Evolutionary conservation across 768 basidiomycete genomes (phyloP).

Genomic region (Amanita pallidorosea): DNA sequence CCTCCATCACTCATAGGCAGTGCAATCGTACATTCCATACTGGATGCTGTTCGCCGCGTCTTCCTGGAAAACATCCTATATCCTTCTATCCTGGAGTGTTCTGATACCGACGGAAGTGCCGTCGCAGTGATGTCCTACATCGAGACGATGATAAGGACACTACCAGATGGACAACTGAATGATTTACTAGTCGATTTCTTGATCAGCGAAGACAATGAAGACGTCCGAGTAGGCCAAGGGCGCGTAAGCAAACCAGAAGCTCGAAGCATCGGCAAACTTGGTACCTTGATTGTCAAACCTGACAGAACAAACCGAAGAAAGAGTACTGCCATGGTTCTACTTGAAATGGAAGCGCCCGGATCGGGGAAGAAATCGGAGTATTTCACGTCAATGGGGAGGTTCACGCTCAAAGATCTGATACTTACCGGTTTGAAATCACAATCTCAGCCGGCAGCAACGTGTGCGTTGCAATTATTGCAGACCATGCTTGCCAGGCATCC

Average conservation of each 20-base stretch:
- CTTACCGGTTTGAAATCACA: slow-evolving; percentile 66
- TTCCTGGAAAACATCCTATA: slow-evolving; percentile 93
- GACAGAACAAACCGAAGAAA: slow-evolving; percentile 51
- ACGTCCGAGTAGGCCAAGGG: slow-evolving; percentile 32
- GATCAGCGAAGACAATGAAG: slow-evolving; percentile 76
- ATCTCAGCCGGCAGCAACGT: slow-evolving; percentile 52
- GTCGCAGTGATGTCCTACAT: slow-evolving; percentile 95
- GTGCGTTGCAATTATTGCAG: slow-evolving; percentile 74
- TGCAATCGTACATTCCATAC: slow-evolving; percentile 74
- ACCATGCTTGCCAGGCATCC: slow-evolving; percentile 67
- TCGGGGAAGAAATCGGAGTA: slow-evolving; percentile 67
- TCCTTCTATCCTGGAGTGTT: slow-evolving; percentile 88
- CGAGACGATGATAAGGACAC: slow-evolving; percentile 74
- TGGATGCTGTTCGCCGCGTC: slow-evolving; percentile 72
- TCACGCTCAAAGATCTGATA: slow-evolving; percentile 85
- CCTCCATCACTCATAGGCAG: slow-evolving; percentile 60
- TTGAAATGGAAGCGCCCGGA: slow-evolving; percentile 75
- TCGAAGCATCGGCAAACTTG: slow-evolving; percentile 21
- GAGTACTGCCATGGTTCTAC: slow-evolving; percentile 84
- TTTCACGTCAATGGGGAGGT: slow-evolving; percentile 79
- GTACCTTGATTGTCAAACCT: slow-evolving; percentile 22
- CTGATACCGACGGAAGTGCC: slow-evolving; percentile 87
- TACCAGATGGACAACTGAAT: slow-evolving; percentile 57
- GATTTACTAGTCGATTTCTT: slow-evolving; percentile 71
- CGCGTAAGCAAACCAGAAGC: slow-evolving; percentile 35